Evolutionary conservation across 2,329 filamentous ascomycete species (phyloP), one percentile per base, ranked within the genome.

Genomic region (Nemania sp.): DNA sequence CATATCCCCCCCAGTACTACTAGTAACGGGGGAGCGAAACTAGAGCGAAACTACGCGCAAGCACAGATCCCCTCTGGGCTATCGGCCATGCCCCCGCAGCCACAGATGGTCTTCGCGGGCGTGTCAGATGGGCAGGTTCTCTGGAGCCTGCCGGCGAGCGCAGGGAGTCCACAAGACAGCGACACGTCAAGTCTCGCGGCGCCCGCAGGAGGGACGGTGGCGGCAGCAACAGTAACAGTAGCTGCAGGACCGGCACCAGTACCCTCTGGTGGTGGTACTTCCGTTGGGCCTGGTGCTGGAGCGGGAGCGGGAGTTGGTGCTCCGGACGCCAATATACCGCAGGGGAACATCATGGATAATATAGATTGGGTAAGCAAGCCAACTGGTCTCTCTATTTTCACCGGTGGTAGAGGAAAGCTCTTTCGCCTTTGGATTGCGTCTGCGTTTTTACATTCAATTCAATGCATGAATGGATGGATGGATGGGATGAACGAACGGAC

Each of bases 331-430:
- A 65, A 57, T 20, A 38, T 72, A 56, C 11, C 64, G n/a, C 73
- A 72, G 26, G 78, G 73, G 68, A 78, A 79, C 69, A 72, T 81
- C 43, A 82, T 84, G 78, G 79, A 88, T 47, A 87, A 88, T 64
- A 87, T 92, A 70, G 89, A 92, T 72, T 92, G 89, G 89, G 89
- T 90, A 35, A 35, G 32, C 32, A 79, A 80, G 87, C 82, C 22
- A 10, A 51, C 10, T 7, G 7, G 13, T 26, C 38, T 49, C 49
- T 52, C 15, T 52, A 13, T 27, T 18, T 45, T 35, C 63, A n/a
- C 41, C 60, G 35, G 35, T 41, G 13, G 13, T 41, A 13, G 35
- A 7, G 35, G 35, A 41, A 41, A 41, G 18, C 38, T 15, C 38
- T 5, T 35, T 41, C 38, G 18, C 38, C 38, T 41, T 41, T 1